Evolutionary conservation across 805 yeast species (phyloP).

Genomic region (Naumovozyma castellii): DNA sequence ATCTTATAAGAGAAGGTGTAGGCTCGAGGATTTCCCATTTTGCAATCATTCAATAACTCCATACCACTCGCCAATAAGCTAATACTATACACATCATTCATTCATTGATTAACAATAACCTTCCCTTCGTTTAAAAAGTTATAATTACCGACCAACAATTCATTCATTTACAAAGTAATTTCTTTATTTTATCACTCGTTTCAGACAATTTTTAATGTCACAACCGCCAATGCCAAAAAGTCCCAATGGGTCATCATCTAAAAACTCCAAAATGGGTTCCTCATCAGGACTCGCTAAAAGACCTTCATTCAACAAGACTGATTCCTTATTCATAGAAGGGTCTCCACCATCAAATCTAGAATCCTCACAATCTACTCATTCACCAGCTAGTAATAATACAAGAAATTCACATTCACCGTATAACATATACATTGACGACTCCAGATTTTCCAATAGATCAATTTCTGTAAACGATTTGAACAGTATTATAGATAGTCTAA

Average conservation of each 20-base stretch:
- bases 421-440: conserved; percentile 1
- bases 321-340: conserved; percentile 1
- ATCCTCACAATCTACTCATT: background rate
- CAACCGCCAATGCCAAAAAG: background rate
- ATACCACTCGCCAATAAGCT: too few relatives aligned
- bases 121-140: too few relatives aligned
- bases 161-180: background rate
- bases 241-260: background rate
- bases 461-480: background rate
- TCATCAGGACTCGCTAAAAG: background rate
- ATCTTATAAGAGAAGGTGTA: too few relatives aligned
- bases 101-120: too few relatives aligned
- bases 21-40: too few relatives aligned
- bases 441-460: background rate
- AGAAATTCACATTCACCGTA: background rate
- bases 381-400: background rate
- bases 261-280: background rate
- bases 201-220: background rate
- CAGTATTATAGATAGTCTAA: background rate
- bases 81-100: too few relatives aligned
- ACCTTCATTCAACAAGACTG: background rate
- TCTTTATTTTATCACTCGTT: too few relatives aligned
- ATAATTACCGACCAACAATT: too few relatives aligned
- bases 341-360: background rate
- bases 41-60: too few relatives aligned